Conservation (phyloP, 2,329 filamentous ascomycete genomes). For the Cladophialophora chaetospira region DNA sequence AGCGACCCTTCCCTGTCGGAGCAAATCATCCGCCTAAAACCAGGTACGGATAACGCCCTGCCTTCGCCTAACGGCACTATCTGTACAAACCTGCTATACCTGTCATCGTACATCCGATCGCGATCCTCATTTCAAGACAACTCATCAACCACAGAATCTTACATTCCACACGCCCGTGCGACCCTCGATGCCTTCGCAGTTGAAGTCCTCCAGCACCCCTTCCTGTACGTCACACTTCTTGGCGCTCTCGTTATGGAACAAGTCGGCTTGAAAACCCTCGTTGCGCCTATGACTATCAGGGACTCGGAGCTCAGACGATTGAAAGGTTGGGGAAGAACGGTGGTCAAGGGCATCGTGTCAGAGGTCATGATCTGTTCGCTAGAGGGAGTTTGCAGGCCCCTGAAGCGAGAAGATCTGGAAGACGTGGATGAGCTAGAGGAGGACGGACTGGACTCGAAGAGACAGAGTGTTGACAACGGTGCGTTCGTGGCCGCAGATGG, state of each 20-base stretch:
- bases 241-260: slow-evolving; percentile 72
- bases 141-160: slow-evolving; percentile 51
- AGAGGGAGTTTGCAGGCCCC: slow-evolving; percentile 25
- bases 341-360: slow-evolving; percentile 25
- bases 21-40: slow-evolving; percentile 73
- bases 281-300: slow-evolving; percentile 41
- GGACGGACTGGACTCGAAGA: too few species aligned
- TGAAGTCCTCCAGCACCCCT: slow-evolving; percentile 89
- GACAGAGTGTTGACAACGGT: too few species aligned
- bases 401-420: slow-evolving; percentile 31
- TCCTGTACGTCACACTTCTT: slow-evolving; percentile 82
- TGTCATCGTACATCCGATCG: slow-evolving; percentile 70
- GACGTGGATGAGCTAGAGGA: slow-evolving; percentile 25
- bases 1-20: slow-evolving; percentile 4
- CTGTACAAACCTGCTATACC: slow-evolving; percentile 82
- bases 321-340: slow-evolving; percentile 32
- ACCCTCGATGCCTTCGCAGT: slow-evolving; percentile 85
- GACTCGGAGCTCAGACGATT: slow-evolving; percentile 25
- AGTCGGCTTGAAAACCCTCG: slow-evolving; percentile 65
- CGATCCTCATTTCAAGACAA: slow-evolving; percentile 36
- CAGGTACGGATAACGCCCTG: slow-evolving; percentile 89
- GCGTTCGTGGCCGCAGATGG: too few species aligned
- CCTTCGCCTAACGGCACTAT: slow-evolving; percentile 87
- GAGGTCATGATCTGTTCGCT: slow-evolving; percentile 32
- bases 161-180: slow-evolving; percentile 57